These are phyloP conservation scores for Fusarium tricinctum DNA, from an alignment of 2,329 filamentous ascomycete genomes.

Conservation along the genomic window DNA sequence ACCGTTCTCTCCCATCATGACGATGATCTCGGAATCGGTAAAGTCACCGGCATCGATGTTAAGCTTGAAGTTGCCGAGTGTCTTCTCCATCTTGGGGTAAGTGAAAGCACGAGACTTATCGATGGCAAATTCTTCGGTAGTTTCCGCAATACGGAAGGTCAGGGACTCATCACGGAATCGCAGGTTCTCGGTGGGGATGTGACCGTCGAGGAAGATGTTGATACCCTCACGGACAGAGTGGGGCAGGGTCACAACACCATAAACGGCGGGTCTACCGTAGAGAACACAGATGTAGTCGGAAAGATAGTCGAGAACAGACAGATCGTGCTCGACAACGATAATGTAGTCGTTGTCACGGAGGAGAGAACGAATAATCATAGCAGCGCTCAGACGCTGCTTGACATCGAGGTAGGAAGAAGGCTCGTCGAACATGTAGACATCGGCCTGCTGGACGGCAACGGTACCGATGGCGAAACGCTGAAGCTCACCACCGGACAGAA, in stretches of 20 bases:
- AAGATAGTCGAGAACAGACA: constrained; percentile 97
- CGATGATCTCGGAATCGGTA: constrained; percentile 97
- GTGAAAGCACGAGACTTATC: constrained; percentile 88
- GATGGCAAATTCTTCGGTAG: constrained; percentile 86
- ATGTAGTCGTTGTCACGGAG: constrained; percentile 93
- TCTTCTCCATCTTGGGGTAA: constrained; percentile 95
- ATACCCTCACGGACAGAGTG: constrained; percentile 98
- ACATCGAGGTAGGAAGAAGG: constrained; percentile 99
- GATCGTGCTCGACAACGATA: constrained; percentile 98
- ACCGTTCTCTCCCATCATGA: constrained; percentile 99
- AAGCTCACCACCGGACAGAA: constrained; percentile 96
- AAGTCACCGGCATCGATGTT: constrained; percentile 86
- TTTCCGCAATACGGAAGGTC: constrained; percentile 93
- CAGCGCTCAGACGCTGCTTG: constrained; percentile 96
- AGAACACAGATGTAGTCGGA: constrained; percentile 98
- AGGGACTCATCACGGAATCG: constrained; percentile 98
- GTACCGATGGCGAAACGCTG: constrained; percentile 98
- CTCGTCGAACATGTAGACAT: constrained; percentile 99
- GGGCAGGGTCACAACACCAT: constrained; percentile 96
- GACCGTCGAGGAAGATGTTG: constrained; percentile 98
- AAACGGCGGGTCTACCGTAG: constrained; percentile 94
- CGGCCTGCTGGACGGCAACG: constrained; percentile 94
- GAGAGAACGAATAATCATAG: constrained; percentile 91
- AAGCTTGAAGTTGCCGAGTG: constrained; percentile 88
- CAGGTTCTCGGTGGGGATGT: constrained; percentile 98